These are phyloP conservation scores for Trametes cubensis DNA, from an alignment of 768 basidiomycete genomes.

Conservation along the genomic window DNA sequence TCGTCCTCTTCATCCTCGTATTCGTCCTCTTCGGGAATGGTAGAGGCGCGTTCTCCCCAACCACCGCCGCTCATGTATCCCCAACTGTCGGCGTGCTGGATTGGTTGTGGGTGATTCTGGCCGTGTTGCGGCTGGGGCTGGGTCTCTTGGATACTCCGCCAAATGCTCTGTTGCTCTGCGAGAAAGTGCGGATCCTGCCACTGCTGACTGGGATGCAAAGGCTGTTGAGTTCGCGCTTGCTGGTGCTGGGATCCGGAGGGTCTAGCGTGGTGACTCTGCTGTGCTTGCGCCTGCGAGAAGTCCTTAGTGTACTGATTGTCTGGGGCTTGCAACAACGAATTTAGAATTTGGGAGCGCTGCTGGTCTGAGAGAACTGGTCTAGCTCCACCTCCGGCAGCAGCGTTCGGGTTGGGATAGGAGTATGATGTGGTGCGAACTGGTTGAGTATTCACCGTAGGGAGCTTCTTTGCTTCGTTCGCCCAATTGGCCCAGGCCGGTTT, in stretches of 20 bases:
- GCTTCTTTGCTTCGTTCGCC: conserved; percentile 20
- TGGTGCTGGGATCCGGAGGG: neutral
- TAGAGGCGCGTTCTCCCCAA: conserved; percentile 21
- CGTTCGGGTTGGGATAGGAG: conserved; percentile 2
- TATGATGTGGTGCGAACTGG: conserved; percentile 4
- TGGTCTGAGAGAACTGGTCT: conserved; percentile 22
- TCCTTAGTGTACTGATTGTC: conserved; percentile 25
- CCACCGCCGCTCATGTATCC: conserved; percentile 20
- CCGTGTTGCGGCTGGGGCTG: conserved; percentile 1
- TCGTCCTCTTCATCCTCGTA: conserved; percentile 24
- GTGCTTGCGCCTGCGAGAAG: conserved; percentile 24
- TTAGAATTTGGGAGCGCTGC: conserved; percentile 25
- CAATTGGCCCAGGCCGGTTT: conserved; percentile 26
- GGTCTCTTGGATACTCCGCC: conserved; percentile 16
- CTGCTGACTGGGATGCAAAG: conserved; percentile 12
- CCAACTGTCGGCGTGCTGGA: conserved; percentile 32
- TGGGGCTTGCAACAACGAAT: conserved; percentile 21
- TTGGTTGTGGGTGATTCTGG: conserved; percentile 16
- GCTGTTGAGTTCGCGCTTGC: conserved; percentile 2
- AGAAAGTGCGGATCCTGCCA: conserved; percentile 14
- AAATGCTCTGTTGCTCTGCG: conserved; percentile 16
- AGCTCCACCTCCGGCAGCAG: conserved; percentile 13
- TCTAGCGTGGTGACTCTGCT: neutral
- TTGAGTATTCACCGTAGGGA: conserved; percentile 24
- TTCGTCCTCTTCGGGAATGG: conserved; percentile 24